These are phyloP conservation scores for Blastobotrys mokoenaii DNA, from an alignment of 805 yeast species.

Conservation along the genomic window DNA sequence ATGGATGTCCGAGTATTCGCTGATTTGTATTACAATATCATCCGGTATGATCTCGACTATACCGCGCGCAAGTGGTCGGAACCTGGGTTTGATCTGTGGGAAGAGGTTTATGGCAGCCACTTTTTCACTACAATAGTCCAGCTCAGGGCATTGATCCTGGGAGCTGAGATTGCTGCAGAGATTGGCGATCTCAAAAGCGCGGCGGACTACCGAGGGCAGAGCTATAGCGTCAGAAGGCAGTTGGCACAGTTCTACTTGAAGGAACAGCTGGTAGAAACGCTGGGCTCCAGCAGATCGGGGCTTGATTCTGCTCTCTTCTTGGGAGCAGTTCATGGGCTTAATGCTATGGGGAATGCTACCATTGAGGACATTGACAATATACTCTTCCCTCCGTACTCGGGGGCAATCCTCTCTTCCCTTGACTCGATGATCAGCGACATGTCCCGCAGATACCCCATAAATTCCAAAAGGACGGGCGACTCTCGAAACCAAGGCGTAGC, in stretches of 20 bases:
- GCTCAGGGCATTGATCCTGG: conserved; percentile 56
- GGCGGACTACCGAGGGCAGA: conserved; percentile 8
- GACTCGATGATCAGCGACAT: conserved; percentile 55
- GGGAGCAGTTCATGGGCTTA: conserved; percentile 32
- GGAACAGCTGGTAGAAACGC: conserved; percentile 66
- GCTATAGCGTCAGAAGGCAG: conserved; percentile 1
- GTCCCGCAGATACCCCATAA: conserved; percentile 71
- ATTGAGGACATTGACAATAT: conserved; percentile 6
- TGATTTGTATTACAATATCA: conserved; percentile 41
- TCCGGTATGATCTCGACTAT: conserved; percentile 66
- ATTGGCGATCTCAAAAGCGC: conserved; percentile 20
- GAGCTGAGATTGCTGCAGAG: conserved; percentile 32
- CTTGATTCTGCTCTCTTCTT: conserved; percentile 69
- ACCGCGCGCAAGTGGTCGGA: conserved; percentile 52
- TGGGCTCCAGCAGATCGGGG: conserved; percentile 54
- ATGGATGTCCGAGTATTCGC: conserved; percentile 22
- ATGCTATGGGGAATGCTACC: background rate
- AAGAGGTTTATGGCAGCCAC: conserved; percentile 68
- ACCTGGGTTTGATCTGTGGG: conserved; percentile 87
- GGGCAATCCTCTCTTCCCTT: conserved; percentile 35
- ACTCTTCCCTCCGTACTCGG: conserved; percentile 22
- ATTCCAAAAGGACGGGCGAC: conserved; percentile 26
- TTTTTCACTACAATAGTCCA: conserved; percentile 75
- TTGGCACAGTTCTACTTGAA: conserved; percentile 19
- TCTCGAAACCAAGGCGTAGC: conserved; percentile 43